Conservation (phyloP, 805 yeast genomes). For the Clavispora santaluciae region DNA sequence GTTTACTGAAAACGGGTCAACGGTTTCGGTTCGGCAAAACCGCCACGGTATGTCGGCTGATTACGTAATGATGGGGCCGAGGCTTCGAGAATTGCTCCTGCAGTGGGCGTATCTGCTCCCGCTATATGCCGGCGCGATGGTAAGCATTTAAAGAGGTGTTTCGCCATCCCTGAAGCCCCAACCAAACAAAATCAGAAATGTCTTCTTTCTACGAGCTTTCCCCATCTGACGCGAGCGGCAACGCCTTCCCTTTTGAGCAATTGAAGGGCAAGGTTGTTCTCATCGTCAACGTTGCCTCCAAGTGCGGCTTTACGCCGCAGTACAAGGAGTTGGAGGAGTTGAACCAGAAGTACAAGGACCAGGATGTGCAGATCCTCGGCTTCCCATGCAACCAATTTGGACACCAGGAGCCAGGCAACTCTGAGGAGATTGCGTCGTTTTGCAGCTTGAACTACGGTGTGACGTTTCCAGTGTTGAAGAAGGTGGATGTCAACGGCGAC, state of each 20-base stretch:
- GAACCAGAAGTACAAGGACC: constrained; percentile 34
- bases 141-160: no score
- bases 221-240: constrained; percentile 57
- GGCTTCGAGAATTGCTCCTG: no score
- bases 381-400: constrained; percentile 45
- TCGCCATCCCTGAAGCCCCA: no score
- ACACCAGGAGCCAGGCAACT: constrained; percentile 38
- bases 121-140: no score
- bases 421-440: constrained; percentile 62
- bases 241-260: constrained; percentile 54
- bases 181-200: not conserved
- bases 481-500: constrained; percentile 85
- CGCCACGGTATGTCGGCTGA: no score
- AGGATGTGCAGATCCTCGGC: constrained; percentile 35
- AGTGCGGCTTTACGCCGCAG: constrained; percentile 47
- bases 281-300: constrained; percentile 84
- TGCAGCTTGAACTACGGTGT: constrained; percentile 86
- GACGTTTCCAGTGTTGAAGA: constrained; percentile 80
- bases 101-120: no score
- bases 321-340: constrained; percentile 38
- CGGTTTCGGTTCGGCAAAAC: no score
- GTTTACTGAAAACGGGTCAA: no score
- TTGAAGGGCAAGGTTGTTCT: constrained; percentile 77
- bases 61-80: no score
- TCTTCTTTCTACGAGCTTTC: constrained; percentile 58